phyloP scores from a whole-genome alignment of 2,329 filamentous ascomycete species.

The Aspergillus viridinutans region DNA sequence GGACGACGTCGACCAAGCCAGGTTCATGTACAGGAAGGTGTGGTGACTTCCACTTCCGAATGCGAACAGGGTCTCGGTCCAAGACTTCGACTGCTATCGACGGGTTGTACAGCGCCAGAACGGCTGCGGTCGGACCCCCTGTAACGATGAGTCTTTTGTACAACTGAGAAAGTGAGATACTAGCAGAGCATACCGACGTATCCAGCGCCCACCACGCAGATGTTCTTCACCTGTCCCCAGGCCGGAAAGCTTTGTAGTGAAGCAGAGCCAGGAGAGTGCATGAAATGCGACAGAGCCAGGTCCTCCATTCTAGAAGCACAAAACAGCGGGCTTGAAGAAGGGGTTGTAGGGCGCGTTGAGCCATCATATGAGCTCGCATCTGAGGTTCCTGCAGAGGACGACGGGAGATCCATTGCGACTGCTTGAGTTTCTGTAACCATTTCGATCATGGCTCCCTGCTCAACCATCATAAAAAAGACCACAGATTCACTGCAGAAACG shows the following conservation, averaged over 20 bases:
- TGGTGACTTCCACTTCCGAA: slow-evolving; percentile 68
- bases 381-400: slow-evolving; percentile 13
- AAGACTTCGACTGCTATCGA: slow-evolving; percentile 69
- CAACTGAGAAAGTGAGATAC: background rate
- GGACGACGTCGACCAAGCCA: slow-evolving; percentile 64
- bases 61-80: slow-evolving; percentile 62
- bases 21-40: slow-evolving; percentile 74
- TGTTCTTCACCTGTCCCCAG: slow-evolving; percentile 31
- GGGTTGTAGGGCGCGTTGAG: slow-evolving; percentile 24
- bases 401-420: slow-evolving; percentile 18
- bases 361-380: slow-evolving; percentile 19
- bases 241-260: slow-evolving; percentile 2
- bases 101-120: slow-evolving; percentile 71
- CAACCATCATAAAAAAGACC: background rate
- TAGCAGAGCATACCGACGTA: slow-evolving; percentile 61
- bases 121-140: slow-evolving; percentile 71
- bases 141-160: slow-evolving; percentile 2
- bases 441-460: background rate
- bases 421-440: slow-evolving; percentile 1
- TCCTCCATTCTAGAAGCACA: slow-evolving; percentile 21
- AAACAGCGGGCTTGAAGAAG: slow-evolving; percentile 25
- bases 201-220: slow-evolving; percentile 71
- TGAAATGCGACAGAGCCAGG: slow-evolving; percentile 11
- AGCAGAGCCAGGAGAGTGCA: slow-evolving; percentile 7
- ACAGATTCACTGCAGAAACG: background rate